Evolutionary conservation across 352 stramenopile species (phyloP).

Genomic region (Pythium oligandrum): DNA sequence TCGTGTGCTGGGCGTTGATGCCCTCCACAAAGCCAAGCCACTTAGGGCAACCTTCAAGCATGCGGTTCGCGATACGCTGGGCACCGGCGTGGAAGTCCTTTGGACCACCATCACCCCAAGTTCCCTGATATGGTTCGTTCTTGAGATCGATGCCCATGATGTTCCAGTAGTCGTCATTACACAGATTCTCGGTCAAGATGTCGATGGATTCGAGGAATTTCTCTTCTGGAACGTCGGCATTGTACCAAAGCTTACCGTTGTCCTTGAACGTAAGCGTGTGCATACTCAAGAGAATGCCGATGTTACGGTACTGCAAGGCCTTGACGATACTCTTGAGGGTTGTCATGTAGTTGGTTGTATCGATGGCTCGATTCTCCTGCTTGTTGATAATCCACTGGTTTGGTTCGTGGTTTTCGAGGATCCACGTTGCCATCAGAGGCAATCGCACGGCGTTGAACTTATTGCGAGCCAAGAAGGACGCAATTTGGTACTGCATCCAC

Average conservation of each 20-base stretch:
- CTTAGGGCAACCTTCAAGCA: constrained; percentile 57
- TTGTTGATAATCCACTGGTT: constrained; percentile 23
- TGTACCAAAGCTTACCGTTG: constrained; percentile 36
- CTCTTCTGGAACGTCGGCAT: constrained; percentile 16
- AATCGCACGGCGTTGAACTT: constrained; percentile 73
- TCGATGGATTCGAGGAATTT: constrained; percentile 30
- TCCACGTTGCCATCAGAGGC: constrained; percentile 50
- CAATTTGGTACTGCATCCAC: constrained; percentile 44
- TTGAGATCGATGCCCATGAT: constrained; percentile 68
- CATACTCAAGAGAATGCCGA: constrained; percentile 36
- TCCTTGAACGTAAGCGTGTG: constrained; percentile 28
- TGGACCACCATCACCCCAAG: constrained; percentile 39
- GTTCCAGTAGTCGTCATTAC: constrained; percentile 65
- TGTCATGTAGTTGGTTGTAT: constrained; percentile 28
- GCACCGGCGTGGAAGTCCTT: constrained; percentile 46
- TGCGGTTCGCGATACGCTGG: constrained; percentile 43
- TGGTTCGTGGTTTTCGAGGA: constrained; percentile 51
- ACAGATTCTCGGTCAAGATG: constrained; percentile 37
- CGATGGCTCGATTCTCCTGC: constrained; percentile 53
- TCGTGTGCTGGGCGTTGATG: constrained; percentile 36
- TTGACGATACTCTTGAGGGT: constrained; percentile 40
- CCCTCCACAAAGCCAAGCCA: constrained; percentile 75
- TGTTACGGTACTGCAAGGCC: constrained; percentile 33
- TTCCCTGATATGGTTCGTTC: constrained; percentile 44
- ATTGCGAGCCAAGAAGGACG: constrained; percentile 57